phyloP scores from a whole-genome alignment of 2,329 filamentous ascomycete species.

The Aureobasidium subglaciale region DNA sequence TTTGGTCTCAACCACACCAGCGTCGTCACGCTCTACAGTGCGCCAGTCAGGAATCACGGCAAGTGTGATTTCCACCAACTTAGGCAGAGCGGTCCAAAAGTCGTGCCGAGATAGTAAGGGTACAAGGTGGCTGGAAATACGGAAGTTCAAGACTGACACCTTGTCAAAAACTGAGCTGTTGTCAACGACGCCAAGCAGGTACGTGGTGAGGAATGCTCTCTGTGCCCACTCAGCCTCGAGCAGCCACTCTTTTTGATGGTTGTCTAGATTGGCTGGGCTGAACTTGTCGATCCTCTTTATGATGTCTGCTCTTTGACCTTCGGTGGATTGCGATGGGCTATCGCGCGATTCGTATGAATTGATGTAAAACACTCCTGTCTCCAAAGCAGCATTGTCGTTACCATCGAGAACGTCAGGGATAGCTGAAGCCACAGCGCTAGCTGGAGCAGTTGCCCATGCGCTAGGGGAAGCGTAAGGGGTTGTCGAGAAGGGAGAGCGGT shows the following conservation, averaged over 20 bases:
- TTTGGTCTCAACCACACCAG: conserved; percentile 44
- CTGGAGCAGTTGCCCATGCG: conserved; percentile 12
- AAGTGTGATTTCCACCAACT: conserved; percentile 49
- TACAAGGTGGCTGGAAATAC: conserved; percentile 57
- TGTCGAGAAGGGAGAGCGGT: neutral
- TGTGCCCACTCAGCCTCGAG: conserved; percentile 64
- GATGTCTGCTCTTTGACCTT: neutral
- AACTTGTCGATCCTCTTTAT: neutral
- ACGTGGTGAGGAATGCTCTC: conserved; percentile 60
- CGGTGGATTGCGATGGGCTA: neutral
- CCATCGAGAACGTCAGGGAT: neutral
- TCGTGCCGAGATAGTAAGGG: conserved; percentile 48
- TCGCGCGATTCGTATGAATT: neutral
- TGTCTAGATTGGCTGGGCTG: conserved; percentile 18
- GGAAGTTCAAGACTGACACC: conserved; percentile 55
- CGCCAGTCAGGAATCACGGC: conserved; percentile 62
- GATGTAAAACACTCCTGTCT: conserved; percentile 7
- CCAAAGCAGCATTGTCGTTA: neutral
- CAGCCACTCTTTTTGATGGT: conserved; percentile 61
- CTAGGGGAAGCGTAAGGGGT: conserved; percentile 1
- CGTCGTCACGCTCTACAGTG: conserved; percentile 46
- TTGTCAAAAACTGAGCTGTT: conserved; percentile 47
- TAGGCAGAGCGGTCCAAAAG: conserved; percentile 56
- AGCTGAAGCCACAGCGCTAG: neutral
- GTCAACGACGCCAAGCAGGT: conserved; percentile 57